Conservation (phyloP, 1,284 basidiomycete species). For the Apiotrichum sp. region DNA sequence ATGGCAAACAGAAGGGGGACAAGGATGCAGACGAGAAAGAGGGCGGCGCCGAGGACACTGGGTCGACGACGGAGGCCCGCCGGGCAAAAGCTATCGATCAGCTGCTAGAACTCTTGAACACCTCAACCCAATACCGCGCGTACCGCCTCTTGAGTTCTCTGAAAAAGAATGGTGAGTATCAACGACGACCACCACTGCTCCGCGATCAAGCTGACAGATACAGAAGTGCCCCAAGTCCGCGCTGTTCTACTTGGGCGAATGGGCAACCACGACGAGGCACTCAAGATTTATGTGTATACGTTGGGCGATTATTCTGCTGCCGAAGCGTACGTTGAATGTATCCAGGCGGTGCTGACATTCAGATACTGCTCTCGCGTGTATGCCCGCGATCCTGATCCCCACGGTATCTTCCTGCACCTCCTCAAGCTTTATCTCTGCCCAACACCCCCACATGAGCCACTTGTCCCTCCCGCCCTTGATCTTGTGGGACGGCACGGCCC, state of each 20-base stretch:
- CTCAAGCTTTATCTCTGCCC: constrained; percentile 75
- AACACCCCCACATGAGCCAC: constrained; percentile 20
- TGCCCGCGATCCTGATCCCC: constrained; percentile 53
- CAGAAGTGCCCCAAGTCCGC: constrained; percentile 77
- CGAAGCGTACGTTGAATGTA: constrained; percentile 61
- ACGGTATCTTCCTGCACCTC: constrained; percentile 72
- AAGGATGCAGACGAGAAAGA: too few species aligned
- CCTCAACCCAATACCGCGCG: constrained; percentile 64
- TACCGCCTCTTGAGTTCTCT: constrained; percentile 73
- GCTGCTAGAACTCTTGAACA: constrained; percentile 69
- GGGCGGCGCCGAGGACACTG: constrained; percentile 52
- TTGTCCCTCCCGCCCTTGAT: constrained; percentile 71
- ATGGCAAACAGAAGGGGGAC: background rate
- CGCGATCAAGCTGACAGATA: background rate
- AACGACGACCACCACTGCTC: background rate
- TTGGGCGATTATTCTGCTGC: constrained; percentile 76
- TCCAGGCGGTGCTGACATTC: background rate
- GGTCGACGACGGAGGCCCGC: background rate
- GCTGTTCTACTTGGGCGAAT: constrained; percentile 84
- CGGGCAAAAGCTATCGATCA: constrained; percentile 1
- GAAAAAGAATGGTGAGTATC: constrained; percentile 60
- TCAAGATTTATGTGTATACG: constrained; percentile 85
- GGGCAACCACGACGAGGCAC: constrained; percentile 83
- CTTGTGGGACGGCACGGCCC: constrained; percentile 78
- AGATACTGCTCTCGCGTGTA: constrained; percentile 85